Conservation (phyloP, 2,329 filamentous ascomycete genomes). For the Sclerotinia sclerotiorum region DNA sequence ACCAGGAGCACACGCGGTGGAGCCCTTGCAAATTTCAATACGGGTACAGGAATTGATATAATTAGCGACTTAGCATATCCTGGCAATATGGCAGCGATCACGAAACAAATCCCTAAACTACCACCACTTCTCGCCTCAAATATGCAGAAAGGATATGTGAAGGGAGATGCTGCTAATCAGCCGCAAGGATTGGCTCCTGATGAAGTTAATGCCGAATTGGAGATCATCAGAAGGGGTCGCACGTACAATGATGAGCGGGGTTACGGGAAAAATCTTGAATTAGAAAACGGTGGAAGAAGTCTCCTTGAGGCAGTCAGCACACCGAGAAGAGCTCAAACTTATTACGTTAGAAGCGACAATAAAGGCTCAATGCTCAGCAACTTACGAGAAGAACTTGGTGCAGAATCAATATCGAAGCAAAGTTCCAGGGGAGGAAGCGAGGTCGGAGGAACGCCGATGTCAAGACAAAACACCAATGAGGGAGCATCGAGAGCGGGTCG, state of each 20-base stretch:
- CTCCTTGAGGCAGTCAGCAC: constrained; percentile 33
- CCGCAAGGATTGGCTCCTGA: constrained; percentile 26
- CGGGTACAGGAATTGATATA: constrained; percentile 59
- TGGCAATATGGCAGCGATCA: constrained; percentile 49
- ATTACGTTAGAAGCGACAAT: constrained; percentile 24
- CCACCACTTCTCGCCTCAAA: constrained; percentile 35
- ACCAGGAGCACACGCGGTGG: constrained; percentile 61
- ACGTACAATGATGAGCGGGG: constrained; percentile 38
- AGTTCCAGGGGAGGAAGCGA: constrained; percentile 23
- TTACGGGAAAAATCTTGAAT: constrained; percentile 38
- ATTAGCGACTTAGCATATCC: constrained; percentile 60
- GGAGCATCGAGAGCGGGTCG: constrained; percentile 11
- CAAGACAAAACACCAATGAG: constrained; percentile 23
- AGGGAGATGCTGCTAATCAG: constrained; percentile 30
- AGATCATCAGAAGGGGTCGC: constrained; percentile 36
- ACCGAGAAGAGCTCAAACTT: constrained; percentile 14
- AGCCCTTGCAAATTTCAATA: constrained; percentile 49
- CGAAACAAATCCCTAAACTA: constrained; percentile 37
- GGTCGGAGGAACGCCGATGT: constrained; percentile 19
- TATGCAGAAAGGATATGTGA: constrained; percentile 34
- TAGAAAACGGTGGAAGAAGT: constrained; percentile 34
- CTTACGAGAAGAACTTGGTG: constrained; percentile 26
- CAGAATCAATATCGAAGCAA: constrained; percentile 28
- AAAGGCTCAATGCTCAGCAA: constrained; percentile 25
- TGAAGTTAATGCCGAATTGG: constrained; percentile 34